Base-by-base conservation (phyloP, 2,329 filamentous ascomycete species). In the Neonectria sp. region DNA sequence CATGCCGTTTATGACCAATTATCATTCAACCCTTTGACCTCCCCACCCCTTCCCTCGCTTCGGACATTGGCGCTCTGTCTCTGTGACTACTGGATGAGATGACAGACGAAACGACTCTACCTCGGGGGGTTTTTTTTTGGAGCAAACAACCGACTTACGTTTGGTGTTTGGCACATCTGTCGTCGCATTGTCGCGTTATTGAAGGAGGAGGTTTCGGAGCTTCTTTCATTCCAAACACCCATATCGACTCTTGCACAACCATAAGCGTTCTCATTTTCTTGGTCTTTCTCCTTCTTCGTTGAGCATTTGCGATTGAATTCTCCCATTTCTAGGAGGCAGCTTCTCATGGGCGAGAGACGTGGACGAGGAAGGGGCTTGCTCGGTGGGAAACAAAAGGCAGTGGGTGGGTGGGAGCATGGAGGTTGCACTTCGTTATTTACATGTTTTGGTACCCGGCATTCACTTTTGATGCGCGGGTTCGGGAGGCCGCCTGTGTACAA, bases 1-100 rank as follows among this genome's bases (percentile, higher is more conserved):
- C 59, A 81, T 72, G 79, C 77, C 73, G 67, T 75, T 78, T 73
- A 81, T 73, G 79, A 80, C 65, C 73, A 60, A 71, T 69, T 60
- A 57, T 68, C 59, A 52, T 63, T 69, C 57, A 53, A 57, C 66
- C 56, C 64, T 69, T 66, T 49, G 57, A 63, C 63, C 45, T 58
- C 57, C 63, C 63, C 45, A 58, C 57, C 63, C 40, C 24, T 59
- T 67, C 37, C 55, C 64, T 68, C 59, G 63, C 64, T 67, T 63
- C 62, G 45, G 69, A 69, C 60, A 60, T 63, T 65, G 68, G 66
- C 68, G 57, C 66, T 72, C 55, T 40, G 55, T 46, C 57, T 63
- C 45, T 55, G 65, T 60, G 60, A 64, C 53, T 56, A 21, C 56
- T 61, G 61, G 64, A 55, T 57, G 62, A 59, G 59, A 59, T 45